Base-by-base conservation (phyloP, 2,329 filamentous ascomycete species). In the Bipolaris oryzae region DNA sequence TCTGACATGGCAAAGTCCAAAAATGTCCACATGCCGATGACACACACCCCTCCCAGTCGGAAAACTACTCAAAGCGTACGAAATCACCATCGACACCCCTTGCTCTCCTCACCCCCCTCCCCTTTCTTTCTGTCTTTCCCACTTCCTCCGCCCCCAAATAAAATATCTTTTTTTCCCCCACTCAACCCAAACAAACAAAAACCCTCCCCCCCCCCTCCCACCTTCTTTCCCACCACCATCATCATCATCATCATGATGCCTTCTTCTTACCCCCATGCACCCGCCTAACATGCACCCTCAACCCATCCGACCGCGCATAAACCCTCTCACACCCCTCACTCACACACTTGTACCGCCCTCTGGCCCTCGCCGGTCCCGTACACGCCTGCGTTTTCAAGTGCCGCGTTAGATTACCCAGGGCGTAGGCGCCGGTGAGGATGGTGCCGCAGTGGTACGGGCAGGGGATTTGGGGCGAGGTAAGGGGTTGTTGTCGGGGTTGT, bases 291-390 rank as follows among this genome's bases (percentile, higher is more conserved):
- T 67, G 65, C 31, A 65, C 62, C 35, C 49, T 57, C 37, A 68
- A 25, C 3, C 63, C 70, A 52, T 74, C 71, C 1, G 69, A 71
- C 11, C 70, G 61, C 23, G 58, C 55, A 43, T 71, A 74, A n/a
- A 57, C 50, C 39, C 62, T 66, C 3, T 34, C 57, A 50, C 71
- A 74, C 4, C 57, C 61, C 4, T 61, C 16, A 31, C 63, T 50
- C 1, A 55, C 58, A 37, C 68, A 73, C 37, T 9, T 18, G 15
- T 38, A 38, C 37, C 18, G 5, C 3, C n/a, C 1, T 6, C 16
- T 28, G 10, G 1, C 25, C 28, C 28, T 31, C 3, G 10, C 10
- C 10, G 28, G 28, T 5, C 60, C 62, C 28, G 48, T 35, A 33
- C 70, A 74, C 11, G 53, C 59, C 39, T 61, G 53, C 5, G 69